These are phyloP conservation scores for Hydrangea macrophylla DNA, from an alignment of 148 eudicot genomes.

Conservation along the genomic window DNA sequence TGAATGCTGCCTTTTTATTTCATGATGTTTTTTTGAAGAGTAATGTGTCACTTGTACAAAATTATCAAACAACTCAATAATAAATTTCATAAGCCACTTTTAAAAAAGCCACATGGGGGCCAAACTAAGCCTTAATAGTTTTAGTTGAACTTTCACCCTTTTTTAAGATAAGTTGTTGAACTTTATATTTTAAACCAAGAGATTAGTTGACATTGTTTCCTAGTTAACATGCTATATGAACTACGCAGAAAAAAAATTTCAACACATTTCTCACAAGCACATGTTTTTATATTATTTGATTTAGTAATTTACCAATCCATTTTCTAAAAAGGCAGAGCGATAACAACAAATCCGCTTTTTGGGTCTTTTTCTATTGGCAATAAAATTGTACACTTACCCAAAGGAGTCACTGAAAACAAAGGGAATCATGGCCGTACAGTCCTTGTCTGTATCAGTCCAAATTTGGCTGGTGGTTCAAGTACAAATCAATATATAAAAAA, in stretches of 20 bases:
- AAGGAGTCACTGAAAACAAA: constrained; percentile 89
- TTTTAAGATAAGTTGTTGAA: neutral
- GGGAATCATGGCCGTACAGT: constrained; percentile 92
- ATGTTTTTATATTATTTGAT: neutral
- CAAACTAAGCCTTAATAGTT: neutral
- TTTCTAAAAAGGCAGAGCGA: neutral
- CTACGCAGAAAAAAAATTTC: neutral
- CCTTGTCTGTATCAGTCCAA: constrained; percentile 89
- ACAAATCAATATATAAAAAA: constrained; percentile 12
- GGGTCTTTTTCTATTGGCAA: neutral
- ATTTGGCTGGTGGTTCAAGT: constrained; percentile 55
- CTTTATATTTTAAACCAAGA: neutral
- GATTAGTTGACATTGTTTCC: neutral
- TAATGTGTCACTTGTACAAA: no score
- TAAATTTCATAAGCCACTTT: no score
- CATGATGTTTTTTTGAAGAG: no score
- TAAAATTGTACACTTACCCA: constrained; percentile 51
- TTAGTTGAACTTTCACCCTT: neutral
- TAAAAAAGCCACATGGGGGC: no score
- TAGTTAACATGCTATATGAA: neutral
- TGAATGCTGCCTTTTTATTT: no score
- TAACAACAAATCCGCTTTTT: neutral
- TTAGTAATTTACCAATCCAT: neutral
- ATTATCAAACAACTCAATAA: no score
- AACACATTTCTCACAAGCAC: neutral